Evolutionary conservation across 2,329 filamentous ascomycete species (phyloP).

Genomic region (Neobulgaria alba): DNA sequence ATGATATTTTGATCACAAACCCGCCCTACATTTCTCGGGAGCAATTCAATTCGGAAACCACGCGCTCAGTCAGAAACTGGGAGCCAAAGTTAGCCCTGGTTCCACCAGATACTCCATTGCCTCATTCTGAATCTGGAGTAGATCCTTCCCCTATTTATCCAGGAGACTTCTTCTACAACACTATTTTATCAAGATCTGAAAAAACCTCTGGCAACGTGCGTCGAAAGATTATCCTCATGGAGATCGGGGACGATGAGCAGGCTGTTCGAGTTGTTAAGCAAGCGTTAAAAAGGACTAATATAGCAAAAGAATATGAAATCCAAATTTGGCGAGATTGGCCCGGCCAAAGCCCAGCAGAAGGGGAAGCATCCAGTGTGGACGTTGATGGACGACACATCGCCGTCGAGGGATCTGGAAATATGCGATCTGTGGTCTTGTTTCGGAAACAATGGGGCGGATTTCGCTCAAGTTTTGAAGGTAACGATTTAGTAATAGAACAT

Average conservation of each 20-base stretch:
- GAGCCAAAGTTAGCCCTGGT: constrained; percentile 80
- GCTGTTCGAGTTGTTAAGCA: constrained; percentile 52
- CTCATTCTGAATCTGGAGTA: not conserved
- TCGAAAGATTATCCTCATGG: constrained; percentile 54
- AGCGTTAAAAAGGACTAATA: constrained; percentile 26
- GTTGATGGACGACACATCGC: constrained; percentile 5
- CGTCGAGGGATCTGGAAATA: constrained; percentile 16
- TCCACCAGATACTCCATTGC: constrained; percentile 18
- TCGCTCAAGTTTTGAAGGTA: too few species aligned
- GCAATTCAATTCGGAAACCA: constrained; percentile 54
- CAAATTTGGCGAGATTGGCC: constrained; percentile 70
- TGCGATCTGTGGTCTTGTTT: constrained; percentile 16
- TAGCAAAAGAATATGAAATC: constrained; percentile 28
- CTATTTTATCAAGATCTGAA: constrained; percentile 38
- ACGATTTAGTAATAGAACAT: too few species aligned
- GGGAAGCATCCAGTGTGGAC: constrained; percentile 1
- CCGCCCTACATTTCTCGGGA: constrained; percentile 75
- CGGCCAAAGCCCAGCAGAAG: constrained; percentile 30
- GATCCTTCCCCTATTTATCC: not conserved
- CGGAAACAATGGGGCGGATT: too few species aligned
- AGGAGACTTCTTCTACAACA: constrained; percentile 56
- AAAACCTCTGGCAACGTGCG: constrained; percentile 39
- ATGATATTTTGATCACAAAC: constrained; percentile 66
- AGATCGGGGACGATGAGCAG: constrained; percentile 64
- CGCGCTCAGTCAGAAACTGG: constrained; percentile 67